Base-by-base conservation (phyloP, 352 stramenopile species). In the Globisporangium iwayamae region DNA sequence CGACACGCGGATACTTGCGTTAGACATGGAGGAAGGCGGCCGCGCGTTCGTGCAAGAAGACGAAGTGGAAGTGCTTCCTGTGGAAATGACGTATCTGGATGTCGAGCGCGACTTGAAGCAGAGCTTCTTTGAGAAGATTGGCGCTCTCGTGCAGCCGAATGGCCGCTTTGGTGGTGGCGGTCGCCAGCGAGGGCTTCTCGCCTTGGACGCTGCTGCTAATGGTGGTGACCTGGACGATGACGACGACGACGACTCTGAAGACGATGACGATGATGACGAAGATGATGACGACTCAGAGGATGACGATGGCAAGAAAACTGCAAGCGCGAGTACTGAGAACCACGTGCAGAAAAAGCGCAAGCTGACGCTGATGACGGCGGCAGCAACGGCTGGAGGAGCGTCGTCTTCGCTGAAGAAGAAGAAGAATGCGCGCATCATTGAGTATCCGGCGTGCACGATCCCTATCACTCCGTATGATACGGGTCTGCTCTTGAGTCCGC, bases 91-190 rank as follows among this genome's bases (percentile, higher is more conserved):
- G 56, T 91, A 89, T 62, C 38, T 72, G 18, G 74, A 89, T 30
- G 69, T 63, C 0, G 83, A 91, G 65, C 68, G 79, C 51, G 62
- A 81, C 51, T 66, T 91, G 28, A 89, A 89, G 56, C 66, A 75
- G 52, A 73, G 67, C 20, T 85, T 89, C 13, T 91, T 91, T 52
- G 79, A 91, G n/a, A 85, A 83, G 52, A 78, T 91, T 36, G 81
- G 79, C 13, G 72, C 76, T 18, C 69, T 91, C 43, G 76, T 83
- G 13, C 77, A 83, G 52, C 75, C 75, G 34, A 78, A 75, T n/a
- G 75, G 79, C 32, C 76, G 74, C 6, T 67, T 82, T 30, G 76
- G 70, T 48, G 71, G 45, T 22, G 59, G 14, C 47, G 68, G 50
- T 20, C 51, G 53, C 20, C 52, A 56, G 28, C 66, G 61, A 9